phyloP scores from a whole-genome alignment of 495 filamentous ascomycete species.

The Chaetomidium leptoderma region DNA sequence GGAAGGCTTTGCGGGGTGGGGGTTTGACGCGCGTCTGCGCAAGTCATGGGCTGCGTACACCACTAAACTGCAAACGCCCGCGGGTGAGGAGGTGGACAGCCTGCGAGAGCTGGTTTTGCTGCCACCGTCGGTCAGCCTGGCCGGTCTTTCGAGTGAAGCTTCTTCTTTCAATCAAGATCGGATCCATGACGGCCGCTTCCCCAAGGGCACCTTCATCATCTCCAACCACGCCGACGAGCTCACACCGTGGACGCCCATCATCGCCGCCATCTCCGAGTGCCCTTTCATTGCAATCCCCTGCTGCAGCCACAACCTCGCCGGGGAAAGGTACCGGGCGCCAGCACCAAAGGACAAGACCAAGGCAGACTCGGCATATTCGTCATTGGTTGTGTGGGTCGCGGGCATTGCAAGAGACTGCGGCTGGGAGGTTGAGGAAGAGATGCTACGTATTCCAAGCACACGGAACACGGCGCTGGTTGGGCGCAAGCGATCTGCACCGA shows the following conservation, averaged over 20 bases:
- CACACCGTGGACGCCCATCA: conserved; percentile 89
- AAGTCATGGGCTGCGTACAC: conserved; percentile 77
- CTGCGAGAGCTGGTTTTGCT: conserved; percentile 72
- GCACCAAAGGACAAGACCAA: conserved; percentile 51
- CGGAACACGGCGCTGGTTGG: conserved; percentile 79
- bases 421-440: conserved; percentile 71
- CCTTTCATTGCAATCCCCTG: conserved; percentile 92
- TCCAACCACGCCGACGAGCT: conserved; percentile 96
- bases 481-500: conserved; percentile 32
- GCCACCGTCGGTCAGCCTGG: conserved; percentile 48
- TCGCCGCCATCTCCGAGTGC: conserved; percentile 67
- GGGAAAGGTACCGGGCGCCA: conserved; percentile 66
- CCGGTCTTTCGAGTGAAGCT: conserved; percentile 17
- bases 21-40: conserved; percentile 79
- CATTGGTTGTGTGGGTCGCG: conserved; percentile 66
- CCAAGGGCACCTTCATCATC: conserved; percentile 78
- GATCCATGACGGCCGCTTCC: conserved; percentile 69
- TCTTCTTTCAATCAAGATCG: conserved; percentile 30
- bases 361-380: conserved; percentile 61
- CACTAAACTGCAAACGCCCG: conserved; percentile 33
- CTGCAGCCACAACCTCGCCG: conserved; percentile 83
- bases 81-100: conserved; percentile 34
- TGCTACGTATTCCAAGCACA: conserved; percentile 84
- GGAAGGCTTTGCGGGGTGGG: conserved; percentile 83
- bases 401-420: conserved; percentile 64